Base-by-base conservation (phyloP, 176 grass and related monocot genomes). In the Typha latifolia region DNA sequence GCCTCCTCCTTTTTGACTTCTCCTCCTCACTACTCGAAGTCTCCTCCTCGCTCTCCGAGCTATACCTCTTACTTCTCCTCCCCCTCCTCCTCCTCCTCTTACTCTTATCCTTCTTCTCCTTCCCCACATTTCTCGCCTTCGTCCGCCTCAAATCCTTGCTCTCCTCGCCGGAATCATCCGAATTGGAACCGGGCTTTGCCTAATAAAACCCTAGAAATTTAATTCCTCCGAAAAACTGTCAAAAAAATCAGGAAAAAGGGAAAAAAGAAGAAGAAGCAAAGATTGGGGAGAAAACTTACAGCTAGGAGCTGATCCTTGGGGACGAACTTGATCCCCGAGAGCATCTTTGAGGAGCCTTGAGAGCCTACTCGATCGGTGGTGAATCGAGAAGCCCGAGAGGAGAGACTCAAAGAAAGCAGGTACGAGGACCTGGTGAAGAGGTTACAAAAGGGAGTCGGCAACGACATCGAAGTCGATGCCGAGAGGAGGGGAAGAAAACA, bases 151-250 rank as follows among this genome's bases (percentile, higher is more conserved):
- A 59, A 59, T 59, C 53, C 76, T 66, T 75, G 11, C 47, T 69
- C 76, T 67, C 74, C 10, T 70, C 47, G 5, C 55, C 68, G 11
- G 67, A 81, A 50, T 18, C 72, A 48, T 86, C 80, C 1, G 83
- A 95, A 12, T 80, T 80, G 13, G 83, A 89, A 61, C 27, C 56
- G 27, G 57, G 16, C 2, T 66, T 51, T 9, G 19, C 70, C 64
- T 86, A 81, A 59, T 67, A 23, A 10, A 27, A 29, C 51, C 63
- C 32, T 59, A 21, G 11, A 59, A 59, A 18, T 3, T 16, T 21
- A 20, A 8, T 8, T 21, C 16, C 16, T 10, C 20, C n/a, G 14
- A 59, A 59, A 21, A 59, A 59, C n/a, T 59, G 11, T n/a, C 53
- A 21, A 59, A 21, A 21, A 59, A 59, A 12, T 10, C 9, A 22